phyloP scores from a whole-genome alignment of 1,139 yeast species.

The Nakaseomyces sp. region DNA sequence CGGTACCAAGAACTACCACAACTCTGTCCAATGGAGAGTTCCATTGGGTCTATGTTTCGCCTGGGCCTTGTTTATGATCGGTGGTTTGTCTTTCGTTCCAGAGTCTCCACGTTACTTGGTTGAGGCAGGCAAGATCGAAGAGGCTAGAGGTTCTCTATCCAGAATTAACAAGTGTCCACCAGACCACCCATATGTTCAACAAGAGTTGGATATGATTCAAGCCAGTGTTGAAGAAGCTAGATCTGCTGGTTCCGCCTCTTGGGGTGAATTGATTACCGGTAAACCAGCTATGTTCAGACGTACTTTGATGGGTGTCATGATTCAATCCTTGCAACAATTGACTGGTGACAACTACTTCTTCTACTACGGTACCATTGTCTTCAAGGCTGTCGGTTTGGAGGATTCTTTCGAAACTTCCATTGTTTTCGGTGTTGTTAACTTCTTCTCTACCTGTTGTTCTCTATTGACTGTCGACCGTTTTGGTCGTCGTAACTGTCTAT shows the following conservation, averaged over 20 bases:
- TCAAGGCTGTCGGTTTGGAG: slow-evolving; percentile 60
- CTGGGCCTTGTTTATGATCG: slow-evolving; percentile 35
- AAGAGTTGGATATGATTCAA: slow-evolving; percentile 50
- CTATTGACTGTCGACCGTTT: slow-evolving; percentile 54
- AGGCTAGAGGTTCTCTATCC: slow-evolving; percentile 52
- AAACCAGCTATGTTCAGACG: slow-evolving; percentile 47
- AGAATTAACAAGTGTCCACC: slow-evolving; percentile 45
- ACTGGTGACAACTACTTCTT: slow-evolving; percentile 74
- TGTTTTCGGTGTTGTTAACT: slow-evolving; percentile 67
- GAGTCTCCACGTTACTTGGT: slow-evolving; percentile 70
- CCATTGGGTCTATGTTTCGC: slow-evolving; percentile 45
- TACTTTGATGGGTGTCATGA: slow-evolving; percentile 51
- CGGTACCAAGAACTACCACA: slow-evolving; percentile 41
- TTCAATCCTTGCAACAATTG: slow-evolving; percentile 64
- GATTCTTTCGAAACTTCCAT: slow-evolving; percentile 71
- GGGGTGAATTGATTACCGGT: slow-evolving; percentile 57
- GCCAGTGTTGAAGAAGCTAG: slow-evolving; percentile 56
- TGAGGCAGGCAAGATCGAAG: slow-evolving; percentile 42
- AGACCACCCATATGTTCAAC: slow-evolving; percentile 48
- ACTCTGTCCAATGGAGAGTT: slow-evolving; percentile 51
- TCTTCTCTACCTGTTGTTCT: slow-evolving; percentile 60
- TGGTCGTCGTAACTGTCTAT: slow-evolving; percentile 59
- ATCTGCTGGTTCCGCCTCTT: slow-evolving; percentile 54
- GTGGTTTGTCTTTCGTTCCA: slow-evolving; percentile 59
- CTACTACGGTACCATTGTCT: slow-evolving; percentile 69